Base-by-base conservation (phyloP, 2,329 filamentous ascomycete genomes). In the Talaromyces funiculosus region DNA sequence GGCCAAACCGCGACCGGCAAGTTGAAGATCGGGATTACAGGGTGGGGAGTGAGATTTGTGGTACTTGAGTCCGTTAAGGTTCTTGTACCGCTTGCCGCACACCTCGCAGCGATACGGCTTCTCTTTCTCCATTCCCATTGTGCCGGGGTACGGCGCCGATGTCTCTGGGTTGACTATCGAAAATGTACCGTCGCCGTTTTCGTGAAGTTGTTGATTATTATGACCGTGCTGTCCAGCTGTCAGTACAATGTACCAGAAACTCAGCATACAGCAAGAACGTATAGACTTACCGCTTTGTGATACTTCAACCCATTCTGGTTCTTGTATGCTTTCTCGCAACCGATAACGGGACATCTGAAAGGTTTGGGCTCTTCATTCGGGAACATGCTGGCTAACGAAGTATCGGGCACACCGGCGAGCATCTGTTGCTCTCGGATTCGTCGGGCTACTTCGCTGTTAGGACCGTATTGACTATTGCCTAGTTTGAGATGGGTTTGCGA, bases 231-330 rank as follows among this genome's bases (percentile, higher is more conserved):
- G 67, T 55, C 43, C 47, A 18, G 47, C 57, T 29, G 57, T 74
- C 68, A 73, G 68, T 57, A 55, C 64, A 61, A 29, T 26, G 33
- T 53, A 57, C 55, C 31, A 37, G 47, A 35, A 54, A 7, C 10
- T 14, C 53, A 29, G 20, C 20, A 26, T 29, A 26, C 12, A 26
- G 24, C 18, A 40, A 26, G 6, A 14, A 37, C n/a, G 29, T 33
- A 59, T 63, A 24, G 14, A 78, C 82, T 76, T 78, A 85, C 83
- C 71, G 83, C 80, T 77, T 88, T 88, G 77, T 89, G 86, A 69
- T 91, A 99, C 84, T 97, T 99, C 60, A 99, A 82, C 54, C 94
- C 94, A 68, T 99, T 99, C 74, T 97, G 94, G 75, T 99, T 99
- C 82, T 99, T 99, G 80, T 99, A 99, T 0, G 94, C 93, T 81